Conservation (phyloP, 148 eudicot species). For the Heliosperma pusillum region DNA sequence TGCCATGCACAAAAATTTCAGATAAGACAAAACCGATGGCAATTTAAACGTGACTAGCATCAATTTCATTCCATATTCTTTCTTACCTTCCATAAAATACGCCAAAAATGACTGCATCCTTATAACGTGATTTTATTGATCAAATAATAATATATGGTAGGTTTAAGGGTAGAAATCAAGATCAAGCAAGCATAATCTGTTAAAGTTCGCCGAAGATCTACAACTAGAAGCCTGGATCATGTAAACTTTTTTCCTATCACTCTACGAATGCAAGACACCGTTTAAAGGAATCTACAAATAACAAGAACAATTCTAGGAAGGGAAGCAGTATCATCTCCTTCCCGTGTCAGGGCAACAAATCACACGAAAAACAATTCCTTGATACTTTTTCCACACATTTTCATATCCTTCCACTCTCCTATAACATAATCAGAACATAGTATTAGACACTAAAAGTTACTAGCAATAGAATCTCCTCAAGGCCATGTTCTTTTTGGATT, state of each 20-base stretch:
- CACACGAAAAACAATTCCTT: background rate
- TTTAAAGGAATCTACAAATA: background rate
- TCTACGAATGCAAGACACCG: background rate
- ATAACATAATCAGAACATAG: background rate
- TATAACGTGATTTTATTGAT: background rate
- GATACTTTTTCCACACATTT: background rate
- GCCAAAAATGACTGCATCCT: background rate
- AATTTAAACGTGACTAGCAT: background rate
- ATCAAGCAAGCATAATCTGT: background rate
- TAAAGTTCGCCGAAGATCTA: background rate
- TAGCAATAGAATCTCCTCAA: background rate
- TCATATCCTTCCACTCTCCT: background rate
- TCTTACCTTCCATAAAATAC: background rate
- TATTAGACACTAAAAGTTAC: background rate
- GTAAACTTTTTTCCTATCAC: background rate
- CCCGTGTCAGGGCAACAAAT: background rate
- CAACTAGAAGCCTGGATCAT: background rate
- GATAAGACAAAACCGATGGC: background rate
- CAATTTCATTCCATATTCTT: background rate
- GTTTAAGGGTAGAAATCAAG: background rate
- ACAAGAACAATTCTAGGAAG: background rate
- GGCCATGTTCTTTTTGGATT: no score
- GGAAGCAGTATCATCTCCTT: background rate
- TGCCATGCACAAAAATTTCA: constrained; percentile 13
- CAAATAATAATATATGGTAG: background rate